These are phyloP conservation scores for Solanum virginianum DNA, from an alignment of 257 asterid species.

Conservation along the genomic window DNA sequence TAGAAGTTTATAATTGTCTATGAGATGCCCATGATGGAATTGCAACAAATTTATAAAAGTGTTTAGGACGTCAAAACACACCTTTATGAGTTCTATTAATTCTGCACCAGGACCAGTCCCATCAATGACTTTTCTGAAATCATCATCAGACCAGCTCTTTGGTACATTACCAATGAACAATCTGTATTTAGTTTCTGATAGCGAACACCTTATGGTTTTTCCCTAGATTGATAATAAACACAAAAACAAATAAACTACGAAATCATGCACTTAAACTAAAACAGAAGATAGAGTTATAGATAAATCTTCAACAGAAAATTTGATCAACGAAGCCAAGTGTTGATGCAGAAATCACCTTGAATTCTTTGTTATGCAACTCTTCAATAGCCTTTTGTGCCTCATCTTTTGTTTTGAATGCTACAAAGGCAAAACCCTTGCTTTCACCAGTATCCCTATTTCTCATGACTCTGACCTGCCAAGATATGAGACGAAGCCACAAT, in stretches of 20 bases:
- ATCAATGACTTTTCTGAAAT: constrained; percentile 56
- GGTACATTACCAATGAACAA: constrained; percentile 88
- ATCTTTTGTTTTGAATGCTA: constrained; percentile 69
- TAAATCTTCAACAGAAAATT: not conserved
- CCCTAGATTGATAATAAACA: constrained; percentile 50
- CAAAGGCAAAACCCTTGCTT: constrained; percentile 96
- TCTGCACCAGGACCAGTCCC: constrained; percentile 91
- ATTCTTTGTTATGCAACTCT: constrained; percentile 71
- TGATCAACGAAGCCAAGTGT: not conserved
- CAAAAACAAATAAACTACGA: not conserved
- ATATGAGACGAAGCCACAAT: not conserved
- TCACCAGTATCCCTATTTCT: constrained; percentile 92
- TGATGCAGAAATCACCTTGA: constrained; percentile 41
- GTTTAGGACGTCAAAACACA: constrained; percentile 1
- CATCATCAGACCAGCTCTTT: constrained; percentile 72
- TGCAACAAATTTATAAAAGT: not conserved
- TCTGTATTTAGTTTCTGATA: constrained; percentile 82
- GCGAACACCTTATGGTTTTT: constrained; percentile 69
- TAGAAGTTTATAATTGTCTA: not conserved
- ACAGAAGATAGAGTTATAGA: not conserved
- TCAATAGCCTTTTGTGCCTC: constrained; percentile 83
- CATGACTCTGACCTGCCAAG: constrained; percentile 75
- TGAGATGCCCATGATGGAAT: not conserved
- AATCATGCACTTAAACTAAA: constrained; percentile 1
- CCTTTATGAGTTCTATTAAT: constrained; percentile 87